phyloP scores from a whole-genome alignment of 306 rosid species.

The Arachis hypogaea region DNA sequence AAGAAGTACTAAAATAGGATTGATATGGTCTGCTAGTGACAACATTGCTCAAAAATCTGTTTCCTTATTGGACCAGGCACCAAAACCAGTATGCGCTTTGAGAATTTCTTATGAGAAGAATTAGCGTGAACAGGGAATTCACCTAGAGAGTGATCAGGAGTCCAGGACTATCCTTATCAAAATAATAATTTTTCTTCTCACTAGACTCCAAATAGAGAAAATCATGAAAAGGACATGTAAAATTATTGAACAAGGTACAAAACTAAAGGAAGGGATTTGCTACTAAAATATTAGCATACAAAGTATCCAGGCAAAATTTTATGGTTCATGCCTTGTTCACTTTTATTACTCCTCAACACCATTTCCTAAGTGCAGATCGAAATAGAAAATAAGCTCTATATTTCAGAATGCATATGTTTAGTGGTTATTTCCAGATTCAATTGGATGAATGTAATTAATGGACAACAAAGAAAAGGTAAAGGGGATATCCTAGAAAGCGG shows the following conservation, averaged over 20 bases:
- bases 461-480: slow-evolving; percentile 1
- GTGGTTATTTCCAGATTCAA: slow-evolving; percentile 16
- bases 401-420: slow-evolving; percentile 14
- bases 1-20: slow-evolving; percentile 1
- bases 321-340: slow-evolving; percentile 39
- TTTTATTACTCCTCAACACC: slow-evolving; percentile 19
- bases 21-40: neutral
- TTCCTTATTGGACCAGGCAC: neutral
- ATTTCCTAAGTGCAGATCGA: slow-evolving; percentile 25
- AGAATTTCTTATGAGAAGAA: slow-evolving; percentile 5
- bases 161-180: slow-evolving; percentile 9
- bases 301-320: slow-evolving; percentile 2
- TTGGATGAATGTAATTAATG: neutral
- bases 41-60: neutral
- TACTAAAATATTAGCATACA: slow-evolving; percentile 6
- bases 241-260: neutral
- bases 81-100: slow-evolving; percentile 12
- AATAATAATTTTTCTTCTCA: neutral
- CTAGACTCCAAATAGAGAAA: slow-evolving; percentile 15
- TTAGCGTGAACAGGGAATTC: slow-evolving; percentile 5
- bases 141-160: neutral
- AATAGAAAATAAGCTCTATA: slow-evolving; percentile 8
- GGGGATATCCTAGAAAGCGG: slow-evolving; percentile 21
- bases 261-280: neutral
- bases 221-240: neutral